Evolutionary conservation across 23 red algal genomes (phyloP).

Genomic region (Gracilaria caudata): DNA sequence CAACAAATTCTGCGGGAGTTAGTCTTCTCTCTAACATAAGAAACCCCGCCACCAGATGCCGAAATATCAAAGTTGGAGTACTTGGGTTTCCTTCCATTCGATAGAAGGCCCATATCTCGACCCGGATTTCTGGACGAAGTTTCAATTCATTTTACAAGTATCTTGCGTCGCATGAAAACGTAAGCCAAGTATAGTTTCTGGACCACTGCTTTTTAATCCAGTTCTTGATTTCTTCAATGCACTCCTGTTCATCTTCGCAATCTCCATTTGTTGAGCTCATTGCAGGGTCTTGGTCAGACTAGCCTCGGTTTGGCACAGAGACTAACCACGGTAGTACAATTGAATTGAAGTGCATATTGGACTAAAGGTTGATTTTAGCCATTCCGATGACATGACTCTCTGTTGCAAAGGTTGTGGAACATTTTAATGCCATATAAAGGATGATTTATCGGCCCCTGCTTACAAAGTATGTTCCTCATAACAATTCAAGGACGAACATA

Average conservation of each 20-base stretch:
- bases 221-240: background rate
- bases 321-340: no score
- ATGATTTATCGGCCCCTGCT: no score
- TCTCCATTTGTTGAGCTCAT: background rate
- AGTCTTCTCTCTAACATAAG: background rate
- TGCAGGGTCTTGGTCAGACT: background rate
- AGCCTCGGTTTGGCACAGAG: background rate
- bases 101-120: background rate
- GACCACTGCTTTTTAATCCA: background rate
- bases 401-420: no score
- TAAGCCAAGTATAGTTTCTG: background rate
- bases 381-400: background rate
- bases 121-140: background rate
- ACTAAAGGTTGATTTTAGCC: background rate
- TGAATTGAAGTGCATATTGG: no score
- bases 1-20: background rate
- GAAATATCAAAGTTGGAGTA: background rate
- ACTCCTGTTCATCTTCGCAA: background rate
- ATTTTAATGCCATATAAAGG: no score
- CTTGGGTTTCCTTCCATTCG: background rate
- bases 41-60: background rate
- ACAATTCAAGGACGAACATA: background rate
- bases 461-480: no score
- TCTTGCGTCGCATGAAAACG: background rate
- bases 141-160: background rate